Percentiles rank a stretch among this genome's conserved stretches.
These are phyloP conservation scores for Terana coerulea DNA, from an alignment of 768 basidiomycete species.

Conservation along the genomic window DNA sequence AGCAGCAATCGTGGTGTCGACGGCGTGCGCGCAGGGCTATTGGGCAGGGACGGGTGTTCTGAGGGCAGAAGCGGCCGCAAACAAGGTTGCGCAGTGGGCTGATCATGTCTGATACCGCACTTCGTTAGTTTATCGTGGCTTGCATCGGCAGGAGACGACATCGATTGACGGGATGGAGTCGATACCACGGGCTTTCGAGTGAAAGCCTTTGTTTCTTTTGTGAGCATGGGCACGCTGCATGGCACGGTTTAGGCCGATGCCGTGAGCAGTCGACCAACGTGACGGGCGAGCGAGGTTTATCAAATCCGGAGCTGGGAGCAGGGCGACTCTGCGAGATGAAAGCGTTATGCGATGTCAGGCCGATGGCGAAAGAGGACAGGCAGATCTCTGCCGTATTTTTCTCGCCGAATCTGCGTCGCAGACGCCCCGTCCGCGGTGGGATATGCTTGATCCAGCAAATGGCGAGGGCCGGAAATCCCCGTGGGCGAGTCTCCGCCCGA, in stretches of 20 bases:
- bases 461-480: neutral
- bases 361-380: constrained; percentile 6
- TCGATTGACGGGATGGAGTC: constrained; percentile 6
- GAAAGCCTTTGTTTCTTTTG: constrained; percentile 1
- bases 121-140: neutral
- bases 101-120: neutral
- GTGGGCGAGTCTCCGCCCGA: neutral
- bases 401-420: neutral
- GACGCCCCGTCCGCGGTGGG: neutral
- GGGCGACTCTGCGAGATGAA: neutral
- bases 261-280: neutral
- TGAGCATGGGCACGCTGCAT: too few relatives aligned
- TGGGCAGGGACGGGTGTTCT: neutral
- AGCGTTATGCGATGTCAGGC: constrained; percentile 1
- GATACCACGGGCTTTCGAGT: constrained; percentile 4
- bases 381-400: neutral
- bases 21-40: too few relatives aligned
- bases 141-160: constrained; percentile 3
- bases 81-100: neutral
- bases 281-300: constrained; percentile 2
- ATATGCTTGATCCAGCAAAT: constrained; percentile 1
- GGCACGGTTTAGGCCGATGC: constrained; percentile 1
- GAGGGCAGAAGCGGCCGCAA: neutral
- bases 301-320: neutral
- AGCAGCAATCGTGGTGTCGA: neutral